A percentile compares a stretch with the other conserved stretches of the same genome.
Conservation (phyloP, 768 basidiomycete species). For the Leccinum arenicola region DNA sequence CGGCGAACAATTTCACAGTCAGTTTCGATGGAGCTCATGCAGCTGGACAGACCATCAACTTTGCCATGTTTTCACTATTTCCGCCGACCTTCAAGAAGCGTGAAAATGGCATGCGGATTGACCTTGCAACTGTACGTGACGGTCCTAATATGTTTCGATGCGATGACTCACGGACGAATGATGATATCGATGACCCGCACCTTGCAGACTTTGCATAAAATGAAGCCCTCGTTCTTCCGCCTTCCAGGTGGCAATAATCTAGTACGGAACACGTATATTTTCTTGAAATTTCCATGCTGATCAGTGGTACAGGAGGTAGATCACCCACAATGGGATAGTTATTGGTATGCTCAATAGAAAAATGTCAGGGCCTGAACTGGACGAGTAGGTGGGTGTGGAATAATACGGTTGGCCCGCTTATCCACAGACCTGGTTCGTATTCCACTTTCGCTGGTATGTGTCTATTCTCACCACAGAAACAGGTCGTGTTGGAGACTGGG, state of each 20-base stretch:
- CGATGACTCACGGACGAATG: not conserved
- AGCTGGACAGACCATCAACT: constrained; percentile 46
- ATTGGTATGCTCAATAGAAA: constrained; percentile 4
- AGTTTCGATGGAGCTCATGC: constrained; percentile 43
- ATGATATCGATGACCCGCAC: no score
- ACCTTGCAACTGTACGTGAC: constrained; percentile 47
- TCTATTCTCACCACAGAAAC: not conserved
- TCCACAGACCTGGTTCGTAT: not conserved
- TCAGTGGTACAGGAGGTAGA: constrained; percentile 37
- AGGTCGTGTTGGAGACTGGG: not conserved
- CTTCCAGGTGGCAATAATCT: constrained; percentile 68
- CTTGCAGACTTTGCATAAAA: constrained; percentile 45
- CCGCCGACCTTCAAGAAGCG: constrained; percentile 63
- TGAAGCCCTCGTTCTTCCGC: constrained; percentile 58
- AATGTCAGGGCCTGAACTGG: not conserved
- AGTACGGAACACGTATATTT: constrained; percentile 30
- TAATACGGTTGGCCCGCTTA: not conserved
- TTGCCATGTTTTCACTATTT: constrained; percentile 59
- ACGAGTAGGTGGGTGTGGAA: not conserved
- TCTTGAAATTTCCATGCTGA: constrained; percentile 22
- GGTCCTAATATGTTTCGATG: not conserved
- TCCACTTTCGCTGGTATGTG: not conserved
- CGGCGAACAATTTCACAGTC: constrained; percentile 50
- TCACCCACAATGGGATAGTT: not conserved
- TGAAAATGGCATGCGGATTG: constrained; percentile 58